Base-by-base conservation (phyloP, 2,329 filamentous ascomycete species). In the Pseudopithomyces chartarum region DNA sequence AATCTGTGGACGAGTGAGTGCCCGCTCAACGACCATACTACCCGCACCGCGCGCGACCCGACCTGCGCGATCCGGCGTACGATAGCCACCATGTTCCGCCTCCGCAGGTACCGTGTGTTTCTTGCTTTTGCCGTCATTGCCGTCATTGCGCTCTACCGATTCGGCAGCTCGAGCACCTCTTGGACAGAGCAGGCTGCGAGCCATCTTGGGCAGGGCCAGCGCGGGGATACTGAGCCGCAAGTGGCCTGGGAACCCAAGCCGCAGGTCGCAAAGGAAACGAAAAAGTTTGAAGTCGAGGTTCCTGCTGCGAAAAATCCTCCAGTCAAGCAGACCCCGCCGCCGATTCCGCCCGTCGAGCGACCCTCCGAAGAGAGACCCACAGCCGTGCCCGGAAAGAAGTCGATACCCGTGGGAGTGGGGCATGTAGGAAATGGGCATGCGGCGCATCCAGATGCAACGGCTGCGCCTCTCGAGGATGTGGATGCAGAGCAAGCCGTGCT, bases 21-120 rank as follows among this genome's bases (percentile, higher is more conserved):
- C 8, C n/a, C 33, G 10, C 34, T 17, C 42, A 29, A 23, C 47
- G 47, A 15, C 34, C 42, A 34, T 42, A 6, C 22, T 32, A 22
- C 62, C 56, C 56, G 32, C 46, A 43, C 32, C 56, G 45, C 56
- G 57, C 59, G 57, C 59, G 57, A 60, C 50, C 32, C 39, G 32
- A 34, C 15, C 38, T 50, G 44, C 26, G 57, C 40, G 42, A 54
- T 36, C 43, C 55, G 48, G 48, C 52, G 38, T 4, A 17, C 8
- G 38, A 19, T 17, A 13, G 52, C 23, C 56, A 56, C 54, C 65
- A 86, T 89, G 82, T 73, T 84, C 56, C 84, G 87, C 50, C 80
- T 84, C 60, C 76, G 87, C 65, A 80, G 86, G 69, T 88, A 88
- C 67, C 83, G 87, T 57, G 78, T 87, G 55, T 86, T 88, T 59